Conservation (phyloP, 2,329 filamentous ascomycete genomes). For the Clarireedia paspali region DNA sequence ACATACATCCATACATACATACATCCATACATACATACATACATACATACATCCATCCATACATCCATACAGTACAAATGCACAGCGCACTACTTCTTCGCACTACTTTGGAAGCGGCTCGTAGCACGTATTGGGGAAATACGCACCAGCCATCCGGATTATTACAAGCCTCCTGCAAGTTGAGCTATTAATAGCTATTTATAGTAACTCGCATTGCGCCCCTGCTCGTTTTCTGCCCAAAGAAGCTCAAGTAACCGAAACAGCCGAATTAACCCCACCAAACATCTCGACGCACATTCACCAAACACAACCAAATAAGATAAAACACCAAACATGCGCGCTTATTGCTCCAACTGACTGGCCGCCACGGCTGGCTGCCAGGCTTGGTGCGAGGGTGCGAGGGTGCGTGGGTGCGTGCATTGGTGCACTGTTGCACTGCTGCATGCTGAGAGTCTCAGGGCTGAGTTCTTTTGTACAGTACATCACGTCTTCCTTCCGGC, state of each 20-base stretch:
- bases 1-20: no score
- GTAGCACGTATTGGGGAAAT: conserved; percentile 6
- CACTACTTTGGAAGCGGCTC: background rate
- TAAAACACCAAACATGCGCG: background rate
- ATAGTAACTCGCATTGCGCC: background rate
- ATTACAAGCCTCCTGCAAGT: background rate
- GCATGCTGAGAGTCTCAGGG: no score
- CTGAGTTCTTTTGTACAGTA: background rate
- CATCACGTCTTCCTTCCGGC: background rate
- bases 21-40: no score
- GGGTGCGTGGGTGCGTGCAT: background rate
- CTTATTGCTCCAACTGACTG: background rate
- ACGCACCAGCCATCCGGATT: background rate
- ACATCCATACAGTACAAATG: background rate
- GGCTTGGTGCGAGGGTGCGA: background rate
- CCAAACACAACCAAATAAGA: no score
- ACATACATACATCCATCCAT: no score
- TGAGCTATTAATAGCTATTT: background rate
- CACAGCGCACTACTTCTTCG: background rate
- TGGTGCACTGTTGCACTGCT: no score
- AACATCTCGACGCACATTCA: background rate
- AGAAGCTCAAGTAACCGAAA: background rate
- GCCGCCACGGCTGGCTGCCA: background rate
- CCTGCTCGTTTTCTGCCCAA: background rate
- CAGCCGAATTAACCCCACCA: background rate